These are phyloP conservation scores for Blastobotrys proliferans DNA, from an alignment of 1,139 yeast genomes.

Conservation along the genomic window DNA sequence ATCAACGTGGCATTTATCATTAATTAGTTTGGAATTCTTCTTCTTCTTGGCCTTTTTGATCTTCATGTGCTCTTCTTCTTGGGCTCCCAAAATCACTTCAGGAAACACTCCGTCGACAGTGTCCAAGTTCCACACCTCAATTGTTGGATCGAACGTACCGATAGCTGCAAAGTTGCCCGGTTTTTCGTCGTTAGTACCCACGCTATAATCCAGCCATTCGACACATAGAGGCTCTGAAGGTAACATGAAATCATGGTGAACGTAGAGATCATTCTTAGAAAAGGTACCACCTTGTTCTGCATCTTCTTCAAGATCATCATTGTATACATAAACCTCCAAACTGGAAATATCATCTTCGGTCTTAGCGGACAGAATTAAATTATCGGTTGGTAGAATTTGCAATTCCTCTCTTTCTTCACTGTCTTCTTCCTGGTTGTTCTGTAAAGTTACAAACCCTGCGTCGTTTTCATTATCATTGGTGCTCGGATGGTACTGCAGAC, in stretches of 20 bases:
- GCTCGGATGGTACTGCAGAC: conserved; percentile 48
- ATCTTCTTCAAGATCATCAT: conserved; percentile 64
- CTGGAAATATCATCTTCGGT: conserved; percentile 95
- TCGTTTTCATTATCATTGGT: conserved; percentile 56
- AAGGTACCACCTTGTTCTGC: conserved; percentile 57
- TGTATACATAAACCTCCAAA: conserved; percentile 89
- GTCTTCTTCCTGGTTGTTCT: conserved; percentile 52
- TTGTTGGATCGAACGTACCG: conserved; percentile 96
- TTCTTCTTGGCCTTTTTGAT: conserved; percentile 49
- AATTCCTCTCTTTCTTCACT: conserved; percentile 76
- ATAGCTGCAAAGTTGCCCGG: conserved; percentile 91
- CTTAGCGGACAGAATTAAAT: conserved; percentile 82
- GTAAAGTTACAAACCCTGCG: conserved; percentile 71
- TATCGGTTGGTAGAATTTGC: conserved; percentile 87
- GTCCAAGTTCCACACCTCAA: conserved; percentile 95
- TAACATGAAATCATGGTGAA: conserved; percentile 94
- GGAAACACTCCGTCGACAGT: conserved; percentile 93
- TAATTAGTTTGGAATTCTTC: conserved; percentile 47
- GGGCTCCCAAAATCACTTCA: conserved; percentile 77
- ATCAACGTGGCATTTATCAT: conserved; percentile 83
- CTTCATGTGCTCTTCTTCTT: conserved; percentile 34
- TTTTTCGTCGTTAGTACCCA: conserved; percentile 38
- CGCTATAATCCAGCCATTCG: conserved; percentile 81
- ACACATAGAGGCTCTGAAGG: conserved; percentile 97
- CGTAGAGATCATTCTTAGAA: conserved; percentile 61